Percentiles rank a stretch among this genome's conserved stretches.
These are phyloP conservation scores for Comarum palustre DNA, from an alignment of 306 rosid species.

Conservation along the genomic window DNA sequence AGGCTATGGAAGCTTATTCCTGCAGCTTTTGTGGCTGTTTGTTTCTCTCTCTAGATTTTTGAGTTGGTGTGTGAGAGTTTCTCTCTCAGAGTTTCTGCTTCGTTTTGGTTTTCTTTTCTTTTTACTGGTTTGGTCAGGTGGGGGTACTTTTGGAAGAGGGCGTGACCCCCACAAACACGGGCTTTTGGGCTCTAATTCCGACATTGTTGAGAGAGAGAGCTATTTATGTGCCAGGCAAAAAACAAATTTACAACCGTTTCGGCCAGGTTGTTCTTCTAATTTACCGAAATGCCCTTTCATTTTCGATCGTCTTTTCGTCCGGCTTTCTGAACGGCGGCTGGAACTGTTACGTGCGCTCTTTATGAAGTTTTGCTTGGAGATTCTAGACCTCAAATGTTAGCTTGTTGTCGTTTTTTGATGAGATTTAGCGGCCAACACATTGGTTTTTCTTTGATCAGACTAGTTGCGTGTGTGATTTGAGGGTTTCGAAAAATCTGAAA, in stretches of 20 bases:
- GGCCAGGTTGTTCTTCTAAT: conserved; percentile 16
- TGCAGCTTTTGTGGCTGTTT: conserved; percentile 32
- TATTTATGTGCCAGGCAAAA: conserved; percentile 1
- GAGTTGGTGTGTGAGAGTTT: conserved; percentile 26
- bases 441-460: background rate
- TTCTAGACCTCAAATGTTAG: background rate
- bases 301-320: no score
- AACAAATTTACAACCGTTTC: conserved; percentile 16
- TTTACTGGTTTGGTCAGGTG: conserved; percentile 32
- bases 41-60: conserved; percentile 35
- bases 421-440: no score
- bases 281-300: conserved; percentile 38
- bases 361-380: rapidly evolving
- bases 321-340: no score
- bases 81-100: conserved; percentile 31
- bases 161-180: conserved; percentile 63
- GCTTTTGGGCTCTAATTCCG: conserved; percentile 34
- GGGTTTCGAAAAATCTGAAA: rapidly evolving
- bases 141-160: conserved; percentile 36
- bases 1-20: conserved; percentile 29
- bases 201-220: conserved; percentile 20
- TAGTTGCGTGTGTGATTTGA: background rate
- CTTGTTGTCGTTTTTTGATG: rapidly evolving
- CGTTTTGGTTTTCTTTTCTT: background rate
- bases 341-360: background rate